phyloP scores from a whole-genome alignment of 768 basidiomycete genomes.

The Leccinum sublutescens region DNA sequence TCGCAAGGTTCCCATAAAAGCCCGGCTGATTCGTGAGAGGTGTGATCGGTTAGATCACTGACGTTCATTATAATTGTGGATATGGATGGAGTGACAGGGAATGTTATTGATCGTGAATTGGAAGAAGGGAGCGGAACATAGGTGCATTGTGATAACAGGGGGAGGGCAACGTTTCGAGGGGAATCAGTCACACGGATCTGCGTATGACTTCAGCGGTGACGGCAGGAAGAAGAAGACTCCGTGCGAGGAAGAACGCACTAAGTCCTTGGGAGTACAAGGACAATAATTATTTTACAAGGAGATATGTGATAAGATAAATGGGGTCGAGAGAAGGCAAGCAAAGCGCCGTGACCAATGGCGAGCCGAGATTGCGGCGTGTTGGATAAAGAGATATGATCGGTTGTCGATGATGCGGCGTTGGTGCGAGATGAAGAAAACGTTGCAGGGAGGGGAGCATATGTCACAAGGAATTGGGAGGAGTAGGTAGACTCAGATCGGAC shows the following conservation, averaged over 20 bases:
- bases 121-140: constrained; percentile 14
- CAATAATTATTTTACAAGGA: neutral
- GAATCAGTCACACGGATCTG: constrained; percentile 32
- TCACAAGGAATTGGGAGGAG: constrained; percentile 15
- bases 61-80: constrained; percentile 17
- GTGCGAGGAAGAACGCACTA: constrained; percentile 22
- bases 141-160: constrained; percentile 21
- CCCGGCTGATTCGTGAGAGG: constrained; percentile 13
- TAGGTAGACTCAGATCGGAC: neutral
- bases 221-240: constrained; percentile 18
- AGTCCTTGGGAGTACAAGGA: constrained; percentile 16
- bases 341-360: constrained; percentile 14
- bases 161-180: constrained; percentile 8
- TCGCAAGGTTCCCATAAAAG: constrained; percentile 14
- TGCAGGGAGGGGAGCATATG: constrained; percentile 24
- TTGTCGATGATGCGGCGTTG: constrained; percentile 23
- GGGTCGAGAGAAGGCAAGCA: constrained; percentile 14
- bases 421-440: constrained; percentile 36
- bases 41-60: constrained; percentile 12
- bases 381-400: constrained; percentile 21
- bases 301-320: constrained; percentile 26
- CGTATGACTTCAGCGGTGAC: constrained; percentile 31
- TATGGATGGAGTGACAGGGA: constrained; percentile 17
- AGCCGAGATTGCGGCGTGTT: constrained; percentile 29
- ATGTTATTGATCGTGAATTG: constrained; percentile 25